Percentiles rank a stretch among this genome's conserved stretches.
phyloP scores from a whole-genome alignment of 2,329 filamentous ascomycete genomes.

The Hypoxylon sp. region DNA sequence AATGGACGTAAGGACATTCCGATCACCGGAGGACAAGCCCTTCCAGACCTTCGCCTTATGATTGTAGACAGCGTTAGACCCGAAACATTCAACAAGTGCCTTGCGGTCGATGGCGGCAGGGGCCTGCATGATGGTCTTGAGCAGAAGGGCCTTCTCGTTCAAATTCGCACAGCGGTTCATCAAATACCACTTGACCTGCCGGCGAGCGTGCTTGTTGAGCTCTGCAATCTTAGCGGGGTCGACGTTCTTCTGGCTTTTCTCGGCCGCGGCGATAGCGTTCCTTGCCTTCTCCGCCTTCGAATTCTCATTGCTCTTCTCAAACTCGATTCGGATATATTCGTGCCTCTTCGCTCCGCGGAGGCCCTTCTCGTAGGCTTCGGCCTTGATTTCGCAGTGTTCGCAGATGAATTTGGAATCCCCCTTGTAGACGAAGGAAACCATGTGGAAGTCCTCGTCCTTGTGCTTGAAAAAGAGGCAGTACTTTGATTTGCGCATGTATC shows the following conservation, averaged over 20 bases:
- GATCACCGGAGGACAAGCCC: background rate
- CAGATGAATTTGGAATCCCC: background rate
- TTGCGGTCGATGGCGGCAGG: slow-evolving; percentile 16
- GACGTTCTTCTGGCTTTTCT: slow-evolving; percentile 9
- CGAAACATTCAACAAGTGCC: slow-evolving; percentile 14
- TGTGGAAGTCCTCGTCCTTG: slow-evolving; percentile 10
- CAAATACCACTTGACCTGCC: slow-evolving; percentile 27
- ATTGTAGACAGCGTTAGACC: slow-evolving; percentile 9
- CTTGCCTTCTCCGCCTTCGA: background rate
- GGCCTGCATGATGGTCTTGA: slow-evolving; percentile 28
- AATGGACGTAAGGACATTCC: background rate
- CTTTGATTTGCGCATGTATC: background rate
- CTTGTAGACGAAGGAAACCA: slow-evolving; percentile 1
- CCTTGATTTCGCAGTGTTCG: slow-evolving; percentile 9
- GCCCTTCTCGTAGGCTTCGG: background rate
- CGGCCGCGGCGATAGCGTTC: background rate
- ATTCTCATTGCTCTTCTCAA: background rate
- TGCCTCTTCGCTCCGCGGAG: slow-evolving; percentile 2
- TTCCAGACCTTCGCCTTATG: background rate
- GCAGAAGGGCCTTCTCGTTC: background rate
- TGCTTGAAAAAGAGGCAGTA: slow-evolving; percentile 37
- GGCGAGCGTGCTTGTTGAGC: slow-evolving; percentile 9
- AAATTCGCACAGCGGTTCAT: background rate
- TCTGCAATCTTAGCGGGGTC: background rate
- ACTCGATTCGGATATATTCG: background rate